Evolutionary conservation across 805 yeast genomes (phyloP).

Genomic region (Komagataella kurtzmanii): DNA sequence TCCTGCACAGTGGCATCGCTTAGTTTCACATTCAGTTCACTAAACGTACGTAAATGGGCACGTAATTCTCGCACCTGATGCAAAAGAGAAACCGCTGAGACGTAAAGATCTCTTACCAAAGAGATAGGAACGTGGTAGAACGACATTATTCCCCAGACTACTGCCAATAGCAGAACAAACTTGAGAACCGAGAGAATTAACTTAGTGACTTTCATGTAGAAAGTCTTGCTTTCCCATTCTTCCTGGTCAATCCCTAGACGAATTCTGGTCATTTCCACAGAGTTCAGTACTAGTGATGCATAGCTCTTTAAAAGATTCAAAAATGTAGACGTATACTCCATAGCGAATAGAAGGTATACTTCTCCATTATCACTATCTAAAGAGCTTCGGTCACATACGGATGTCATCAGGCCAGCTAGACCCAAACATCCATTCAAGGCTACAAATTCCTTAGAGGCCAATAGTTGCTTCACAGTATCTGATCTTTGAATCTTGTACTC

Average conservation of each 20-base stretch:
- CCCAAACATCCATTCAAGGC: background rate
- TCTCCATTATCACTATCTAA: background rate
- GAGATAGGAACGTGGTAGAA: conserved; percentile 17
- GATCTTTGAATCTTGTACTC: conserved; percentile 30
- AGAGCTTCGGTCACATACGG: background rate
- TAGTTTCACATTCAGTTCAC: conserved; percentile 51
- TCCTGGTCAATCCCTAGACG: conserved; percentile 37
- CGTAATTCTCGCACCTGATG: conserved; percentile 23
- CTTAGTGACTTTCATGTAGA: conserved; percentile 44
- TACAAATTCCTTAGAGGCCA: background rate
- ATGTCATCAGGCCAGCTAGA: background rate
- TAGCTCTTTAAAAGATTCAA: background rate
- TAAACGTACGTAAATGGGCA: conserved; percentile 30
- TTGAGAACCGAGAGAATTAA: conserved; percentile 34
- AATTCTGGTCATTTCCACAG: conserved; percentile 42
- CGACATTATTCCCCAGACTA: conserved; percentile 30
- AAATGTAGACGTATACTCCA: background rate
- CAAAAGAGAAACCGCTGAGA: conserved; percentile 12
- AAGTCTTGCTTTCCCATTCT: conserved; percentile 59
- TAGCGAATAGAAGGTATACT: background rate
- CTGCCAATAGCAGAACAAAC: conserved; percentile 29
- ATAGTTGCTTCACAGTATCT: background rate
- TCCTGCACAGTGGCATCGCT: conserved; percentile 51
- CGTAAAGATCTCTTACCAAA: conserved; percentile 16
- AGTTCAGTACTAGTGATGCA: conserved; percentile 21